Evolutionary conservation across 345 rosid species (phyloP).

Genomic region (Cardamine chenopodiifolia): DNA sequence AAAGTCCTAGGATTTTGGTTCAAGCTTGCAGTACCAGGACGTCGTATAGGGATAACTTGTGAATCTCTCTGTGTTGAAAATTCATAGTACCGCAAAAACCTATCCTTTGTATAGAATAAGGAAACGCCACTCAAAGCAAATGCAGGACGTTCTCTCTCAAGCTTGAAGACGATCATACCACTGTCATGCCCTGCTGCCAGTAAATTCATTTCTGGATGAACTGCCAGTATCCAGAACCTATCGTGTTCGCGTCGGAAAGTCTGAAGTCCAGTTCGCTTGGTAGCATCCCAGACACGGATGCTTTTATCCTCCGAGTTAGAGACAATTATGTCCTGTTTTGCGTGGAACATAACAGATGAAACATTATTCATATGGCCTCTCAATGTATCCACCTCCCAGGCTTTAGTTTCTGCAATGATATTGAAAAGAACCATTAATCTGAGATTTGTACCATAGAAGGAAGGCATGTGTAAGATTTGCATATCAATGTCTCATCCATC

Average conservation of each 20-base stretch:
- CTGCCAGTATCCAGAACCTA: slow-evolving; percentile 83
- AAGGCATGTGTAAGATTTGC: background rate
- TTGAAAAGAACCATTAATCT: background rate
- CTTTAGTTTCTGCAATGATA: slow-evolving; percentile 80
- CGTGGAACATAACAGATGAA: slow-evolving; percentile 85
- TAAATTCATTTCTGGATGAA: slow-evolving; percentile 91
- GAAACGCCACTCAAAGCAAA: slow-evolving; percentile 81
- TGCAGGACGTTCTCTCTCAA: slow-evolving; percentile 95
- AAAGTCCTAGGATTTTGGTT: slow-evolving; percentile 91
- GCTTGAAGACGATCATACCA: slow-evolving; percentile 91
- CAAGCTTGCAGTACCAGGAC: slow-evolving; percentile 75
- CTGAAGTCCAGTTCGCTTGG: slow-evolving; percentile 84
- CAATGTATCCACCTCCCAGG: slow-evolving; percentile 94
- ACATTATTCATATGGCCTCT: slow-evolving; percentile 94
- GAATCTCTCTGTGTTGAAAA: slow-evolving; percentile 76
- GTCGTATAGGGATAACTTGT: slow-evolving; percentile 78
- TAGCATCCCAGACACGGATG: slow-evolving; percentile 92
- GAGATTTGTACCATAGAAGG: background rate
- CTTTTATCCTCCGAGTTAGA: slow-evolving; percentile 90
- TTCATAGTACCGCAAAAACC: slow-evolving; percentile 76
- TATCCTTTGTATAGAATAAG: slow-evolving; percentile 77
- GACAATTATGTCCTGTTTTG: slow-evolving; percentile 89
- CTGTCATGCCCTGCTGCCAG: slow-evolving; percentile 96
- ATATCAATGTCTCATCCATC: background rate
- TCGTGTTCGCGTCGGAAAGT: slow-evolving; percentile 91